Percentiles rank a stretch among this genome's conserved stretches.
These are phyloP conservation scores for Forsythia suspensa DNA, from an alignment of 257 asterid species.

Conservation along the genomic window DNA sequence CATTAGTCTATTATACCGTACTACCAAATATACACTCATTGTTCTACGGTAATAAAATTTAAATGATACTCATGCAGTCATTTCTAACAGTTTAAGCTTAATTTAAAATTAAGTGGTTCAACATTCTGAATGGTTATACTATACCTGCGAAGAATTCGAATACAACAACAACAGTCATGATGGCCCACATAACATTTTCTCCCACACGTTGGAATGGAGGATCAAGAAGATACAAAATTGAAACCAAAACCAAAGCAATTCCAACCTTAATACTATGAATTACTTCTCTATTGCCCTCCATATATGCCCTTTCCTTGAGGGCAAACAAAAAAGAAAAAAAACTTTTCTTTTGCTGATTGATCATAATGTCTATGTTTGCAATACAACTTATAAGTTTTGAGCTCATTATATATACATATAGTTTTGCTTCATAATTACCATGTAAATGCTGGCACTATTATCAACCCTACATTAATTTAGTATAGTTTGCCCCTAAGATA, in stretches of 20 bases:
- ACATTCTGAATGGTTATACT: not conserved
- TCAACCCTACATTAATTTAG: not conserved
- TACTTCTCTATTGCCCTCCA: slow-evolving; percentile 23
- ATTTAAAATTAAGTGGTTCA: too few relatives aligned
- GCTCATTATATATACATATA: not conserved
- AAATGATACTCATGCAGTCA: too few relatives aligned
- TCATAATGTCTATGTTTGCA: not conserved
- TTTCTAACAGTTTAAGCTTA: too few relatives aligned
- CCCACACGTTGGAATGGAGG: slow-evolving; percentile 64
- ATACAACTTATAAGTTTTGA: not conserved
- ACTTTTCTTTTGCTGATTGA: not conserved
- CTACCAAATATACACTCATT: too few relatives aligned
- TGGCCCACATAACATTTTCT: slow-evolving; percentile 92
- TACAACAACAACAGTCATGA: slow-evolving; percentile 87
- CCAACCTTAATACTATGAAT: slow-evolving; percentile 81
- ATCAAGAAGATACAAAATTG: slow-evolving; percentile 61
- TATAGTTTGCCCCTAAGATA: not conserved
- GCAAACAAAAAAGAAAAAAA: not conserved
- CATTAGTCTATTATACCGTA: too few relatives aligned
- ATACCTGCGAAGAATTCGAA: slow-evolving; percentile 82
- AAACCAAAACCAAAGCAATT: slow-evolving; percentile 67
- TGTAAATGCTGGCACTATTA: not conserved
- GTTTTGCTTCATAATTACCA: not conserved
- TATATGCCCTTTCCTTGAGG: slow-evolving; percentile 28
- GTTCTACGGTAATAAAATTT: too few relatives aligned